Base-by-base conservation (phyloP, 1,284 basidiomycete species). In the Tylopilus orsonianus region DNA sequence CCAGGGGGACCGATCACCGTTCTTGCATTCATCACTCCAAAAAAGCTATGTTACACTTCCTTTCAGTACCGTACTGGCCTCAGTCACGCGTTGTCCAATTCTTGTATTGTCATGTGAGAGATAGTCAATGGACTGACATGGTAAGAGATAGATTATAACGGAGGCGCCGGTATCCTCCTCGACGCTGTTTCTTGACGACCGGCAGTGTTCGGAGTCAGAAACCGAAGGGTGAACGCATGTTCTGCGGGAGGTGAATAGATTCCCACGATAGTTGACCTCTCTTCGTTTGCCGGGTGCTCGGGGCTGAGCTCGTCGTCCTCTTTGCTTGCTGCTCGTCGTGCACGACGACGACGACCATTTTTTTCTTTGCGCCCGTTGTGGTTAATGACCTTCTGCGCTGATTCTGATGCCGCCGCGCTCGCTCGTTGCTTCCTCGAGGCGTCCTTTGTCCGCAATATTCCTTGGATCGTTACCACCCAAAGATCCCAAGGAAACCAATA, bases 371-470 rank as follows among this genome's bases (percentile, higher is more conserved):
- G 50, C 41, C 29, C 55, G 55, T 48, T 50, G 60, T 57, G 58
- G 44, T 65, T 66, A 47, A 65, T 65, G 63, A 65, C 44, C 53
- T 47, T 35, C 48, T 55, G 54, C 37, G 39, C 55, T 39, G 34
- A 47, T 36, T 58, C 55, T 68, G 53, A 67, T 69, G 67, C 65
- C 67, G 62, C 67, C 64, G 46, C 64, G 65, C 55, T 68, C 65
- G 41, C 44, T 64, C 45, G 48, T 55, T 65, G 24, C 64, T 55
- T 59, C 65, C 43, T 67, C 65, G 44, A 68, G 63, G 49, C 67
- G 64, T 50, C 64, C 67, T 66, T 68, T 69, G 61, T 66, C 64
- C 38, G 64, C 64, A 53, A 66, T 66, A 52, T 69, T 68, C 55
- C 52, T 66, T 36, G 64, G 64, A 49, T 61, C 64, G 46, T 52